Conservation (phyloP, 768 basidiomycete species). For the Calocybe gangraenosa region DNA sequence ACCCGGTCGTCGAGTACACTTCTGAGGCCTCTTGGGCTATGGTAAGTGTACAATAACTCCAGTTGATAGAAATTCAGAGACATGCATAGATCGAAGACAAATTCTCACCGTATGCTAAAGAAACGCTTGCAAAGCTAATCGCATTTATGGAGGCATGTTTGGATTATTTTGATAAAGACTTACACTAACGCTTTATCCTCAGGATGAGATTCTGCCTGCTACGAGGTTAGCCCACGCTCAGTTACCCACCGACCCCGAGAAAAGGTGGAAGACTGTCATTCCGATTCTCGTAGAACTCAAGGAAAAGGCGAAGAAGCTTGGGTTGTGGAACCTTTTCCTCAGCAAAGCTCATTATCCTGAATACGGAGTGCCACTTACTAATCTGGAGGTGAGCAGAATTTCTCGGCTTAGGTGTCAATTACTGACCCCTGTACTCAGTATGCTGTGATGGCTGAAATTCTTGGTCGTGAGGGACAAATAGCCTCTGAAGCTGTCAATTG, state of each 20-base stretch:
- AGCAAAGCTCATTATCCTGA: conserved; percentile 92
- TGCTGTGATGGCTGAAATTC: conserved; percentile 94
- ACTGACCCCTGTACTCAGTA: conserved; percentile 48
- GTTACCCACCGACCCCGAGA: conserved; percentile 66
- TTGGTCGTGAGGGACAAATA: conserved; percentile 79
- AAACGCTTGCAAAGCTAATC: conserved; percentile 79
- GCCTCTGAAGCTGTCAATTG: conserved; percentile 90
- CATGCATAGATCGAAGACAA: conserved; percentile 75
- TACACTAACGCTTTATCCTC: not conserved
- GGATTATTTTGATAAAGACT: not conserved
- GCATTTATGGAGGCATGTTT: conserved; percentile 77
- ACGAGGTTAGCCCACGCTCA: conserved; percentile 74
- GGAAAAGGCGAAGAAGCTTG: conserved; percentile 78
- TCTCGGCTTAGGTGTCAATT: not conserved
- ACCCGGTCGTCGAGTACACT: conserved; percentile 74
- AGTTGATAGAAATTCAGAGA: not conserved
- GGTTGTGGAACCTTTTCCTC: conserved; percentile 97
- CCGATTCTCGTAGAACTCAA: conserved; percentile 84
- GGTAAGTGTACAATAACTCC: conserved; percentile 38
- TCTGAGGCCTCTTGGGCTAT: conserved; percentile 86
- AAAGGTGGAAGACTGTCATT: conserved; percentile 82
- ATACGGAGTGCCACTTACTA: conserved; percentile 84
- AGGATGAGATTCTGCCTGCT: conserved; percentile 90
- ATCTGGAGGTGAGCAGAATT: conserved; percentile 70
- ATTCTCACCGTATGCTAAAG: conserved; percentile 87